Base-by-base conservation (phyloP, 2,329 filamentous ascomycete species). In the Teratosphaeria nubilosa region DNA sequence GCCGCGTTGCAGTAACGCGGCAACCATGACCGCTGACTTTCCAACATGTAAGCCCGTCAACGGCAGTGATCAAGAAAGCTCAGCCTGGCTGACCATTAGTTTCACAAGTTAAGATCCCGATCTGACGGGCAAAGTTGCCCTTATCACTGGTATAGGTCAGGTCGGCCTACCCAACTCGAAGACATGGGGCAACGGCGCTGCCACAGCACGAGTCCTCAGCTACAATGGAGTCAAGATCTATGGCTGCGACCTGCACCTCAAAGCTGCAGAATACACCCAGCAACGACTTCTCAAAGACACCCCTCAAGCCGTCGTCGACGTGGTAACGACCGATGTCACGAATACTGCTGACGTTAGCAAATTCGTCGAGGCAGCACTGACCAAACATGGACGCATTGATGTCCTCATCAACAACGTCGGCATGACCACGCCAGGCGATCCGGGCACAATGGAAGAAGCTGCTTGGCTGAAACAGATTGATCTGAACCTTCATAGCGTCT, bases 401-500 rank as follows among this genome's bases (percentile, higher is more conserved):
- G 77, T 80, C 58, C 73, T 80, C 3, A 70, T 80, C 62, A 80
- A 80, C 66, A 80, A 77, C 14, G 72, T 80, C 34, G 78, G 78
- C 51, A 79, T 78, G 34, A 69, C 67, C 64, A 1, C 60, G 60
- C 60, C 75, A 0, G 80, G 80, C 0, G 73, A 73, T 51, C 76
- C 80, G 0, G 79, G 73, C 1, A 64, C 52, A 3, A 79, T 83
- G 73, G 53, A 59, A 0, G 79, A 83, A 54, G 71, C 75, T 1
- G 62, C 72, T 0, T 84, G 80, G 80, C 75, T 82, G 58, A 54
- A 68, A 80, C 83, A 41, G 60, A 74, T 82, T 55, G 75, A 79
- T n/a, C 65, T 83, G 30, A 84, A 83, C 62, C 71, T 84, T 3
- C 81, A 81, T 64, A 79, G 74, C 48, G 77, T 82, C 0, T 83